Conservation (phyloP, 768 basidiomycete species). For the Lentinula sp. region DNA sequence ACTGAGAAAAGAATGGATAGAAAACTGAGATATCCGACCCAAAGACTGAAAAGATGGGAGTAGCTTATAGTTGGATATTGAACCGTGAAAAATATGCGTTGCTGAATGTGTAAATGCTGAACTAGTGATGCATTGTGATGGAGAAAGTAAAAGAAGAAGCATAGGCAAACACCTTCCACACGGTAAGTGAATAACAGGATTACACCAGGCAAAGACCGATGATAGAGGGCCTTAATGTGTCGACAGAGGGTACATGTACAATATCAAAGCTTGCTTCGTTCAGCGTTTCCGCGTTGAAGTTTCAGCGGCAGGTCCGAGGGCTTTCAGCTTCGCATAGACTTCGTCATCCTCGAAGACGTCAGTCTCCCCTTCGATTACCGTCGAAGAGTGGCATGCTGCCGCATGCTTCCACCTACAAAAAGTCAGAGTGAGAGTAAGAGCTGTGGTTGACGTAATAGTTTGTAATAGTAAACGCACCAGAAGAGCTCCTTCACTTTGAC, state of each 20-base stretch:
- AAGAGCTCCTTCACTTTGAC: slow-evolving; percentile 74
- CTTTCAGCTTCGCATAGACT: slow-evolving; percentile 23
- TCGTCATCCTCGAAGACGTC: slow-evolving; percentile 54
- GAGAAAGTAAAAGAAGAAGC: background rate
- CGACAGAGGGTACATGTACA: too few species aligned
- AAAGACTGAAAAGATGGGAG: background rate
- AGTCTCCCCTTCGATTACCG: slow-evolving; percentile 47
- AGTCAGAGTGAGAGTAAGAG: background rate
- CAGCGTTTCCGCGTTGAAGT: background rate
- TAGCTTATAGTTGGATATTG: too few species aligned
- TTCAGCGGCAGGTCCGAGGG: slow-evolving; percentile 8
- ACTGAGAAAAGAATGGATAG: background rate
- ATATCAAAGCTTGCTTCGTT: background rate
- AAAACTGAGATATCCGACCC: background rate
- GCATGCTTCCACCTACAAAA: slow-evolving; percentile 75
- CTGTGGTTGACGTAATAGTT: background rate
- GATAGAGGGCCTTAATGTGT: too few species aligned
- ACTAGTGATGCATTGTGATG: background rate
- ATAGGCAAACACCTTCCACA: background rate
- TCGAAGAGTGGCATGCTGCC: slow-evolving; percentile 63
- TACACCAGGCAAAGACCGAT: too few species aligned
- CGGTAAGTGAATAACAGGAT: too few species aligned
- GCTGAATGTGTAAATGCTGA: background rate
- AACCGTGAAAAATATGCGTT: background rate
- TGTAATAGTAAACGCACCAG: slow-evolving; percentile 45